Evolutionary conservation across 2,329 filamentous ascomycete species (phyloP), one percentile per base, ranked within the genome.

Genomic region (Colletotrichum lentis): DNA sequence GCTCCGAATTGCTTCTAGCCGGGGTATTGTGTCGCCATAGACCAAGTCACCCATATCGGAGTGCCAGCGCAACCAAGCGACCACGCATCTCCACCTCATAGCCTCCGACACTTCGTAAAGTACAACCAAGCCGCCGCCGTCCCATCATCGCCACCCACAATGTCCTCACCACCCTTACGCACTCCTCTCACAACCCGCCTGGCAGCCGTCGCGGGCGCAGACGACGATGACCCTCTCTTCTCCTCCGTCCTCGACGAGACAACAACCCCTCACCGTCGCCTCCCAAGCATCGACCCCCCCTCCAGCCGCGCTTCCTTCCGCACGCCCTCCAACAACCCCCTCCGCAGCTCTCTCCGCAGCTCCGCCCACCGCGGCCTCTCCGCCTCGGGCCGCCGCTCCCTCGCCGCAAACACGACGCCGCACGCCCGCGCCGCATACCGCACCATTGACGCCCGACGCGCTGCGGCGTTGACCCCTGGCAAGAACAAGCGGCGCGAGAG

Each of bases 381-480:
- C 11, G 81, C 80, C 41, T 86, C 85, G 2, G 84, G 74, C 12
- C 78, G 80, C 57, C 78, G 77, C 55, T 77, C 76, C 70, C 80
- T 82, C 75, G 79, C 80, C 14, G 79, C 82, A 3, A 79, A 80
- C 14, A 79, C 83, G 3, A 90, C 88, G 20, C 88, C 88, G 0
- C 88, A 90, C 74, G 87, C 85, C 54, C 85, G 84, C 72, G 88
- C 87, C 12, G 88, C 88, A 50, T 84, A 83, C 55, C 82, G 85
- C 53, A 84, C 87, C 39, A 81, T 90, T 60, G 83, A 89, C 71
- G 82, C 85, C 70, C 85, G 88, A 5, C 84, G 88, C 49, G 84
- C 85, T 3, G 86, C 86, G 54, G 80, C 88, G 55, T 83, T 88
- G 69, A 90, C 88, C 0, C 88, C 88, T 0, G 87, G 86, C 20